Percentiles rank a stretch among this genome's conserved stretches.
Conservation (phyloP, 768 basidiomycete species). For the Russula sp. region DNA sequence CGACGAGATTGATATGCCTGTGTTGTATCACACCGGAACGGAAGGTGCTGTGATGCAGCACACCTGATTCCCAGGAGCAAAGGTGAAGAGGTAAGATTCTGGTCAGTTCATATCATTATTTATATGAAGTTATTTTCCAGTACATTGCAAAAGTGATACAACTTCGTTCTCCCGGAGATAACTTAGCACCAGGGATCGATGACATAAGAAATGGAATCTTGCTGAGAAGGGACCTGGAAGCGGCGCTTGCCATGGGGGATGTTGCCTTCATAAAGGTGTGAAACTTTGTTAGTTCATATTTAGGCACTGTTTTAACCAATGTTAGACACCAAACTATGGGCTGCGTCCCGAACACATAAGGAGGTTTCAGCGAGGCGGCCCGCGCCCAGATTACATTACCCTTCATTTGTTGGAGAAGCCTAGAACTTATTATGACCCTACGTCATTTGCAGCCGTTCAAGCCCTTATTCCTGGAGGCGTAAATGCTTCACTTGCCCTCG, state of each 20-base stretch:
- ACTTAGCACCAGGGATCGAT: not conserved
- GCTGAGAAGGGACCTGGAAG: not conserved
- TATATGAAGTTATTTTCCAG: not conserved
- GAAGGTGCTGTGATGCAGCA: not conserved
- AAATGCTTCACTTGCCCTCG: not conserved
- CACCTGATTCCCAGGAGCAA: not conserved
- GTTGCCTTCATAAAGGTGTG: slow-evolving; percentile 3
- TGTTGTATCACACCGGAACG: not conserved
- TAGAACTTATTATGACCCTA: not conserved
- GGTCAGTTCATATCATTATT: not conserved
- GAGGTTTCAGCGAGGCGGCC: not conserved
- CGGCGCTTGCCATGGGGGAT: not conserved
- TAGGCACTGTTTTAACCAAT: not conserved
- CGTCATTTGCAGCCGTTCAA: not conserved
- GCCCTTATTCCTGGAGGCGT: not conserved
- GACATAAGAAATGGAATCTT: not conserved
- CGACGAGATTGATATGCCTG: not conserved
- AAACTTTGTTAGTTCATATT: not conserved
- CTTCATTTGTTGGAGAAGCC: not conserved
- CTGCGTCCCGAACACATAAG: not conserved
- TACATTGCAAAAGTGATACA: not conserved
- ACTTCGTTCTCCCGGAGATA: not conserved
- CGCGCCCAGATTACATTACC: not conserved
- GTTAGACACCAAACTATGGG: slow-evolving; percentile 2
- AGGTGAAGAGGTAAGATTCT: not conserved